Evolutionary conservation across 2,329 filamentous ascomycete species (phyloP), one percentile per base, ranked within the genome.

Genomic region (Bipolaris gigantea): DNA sequence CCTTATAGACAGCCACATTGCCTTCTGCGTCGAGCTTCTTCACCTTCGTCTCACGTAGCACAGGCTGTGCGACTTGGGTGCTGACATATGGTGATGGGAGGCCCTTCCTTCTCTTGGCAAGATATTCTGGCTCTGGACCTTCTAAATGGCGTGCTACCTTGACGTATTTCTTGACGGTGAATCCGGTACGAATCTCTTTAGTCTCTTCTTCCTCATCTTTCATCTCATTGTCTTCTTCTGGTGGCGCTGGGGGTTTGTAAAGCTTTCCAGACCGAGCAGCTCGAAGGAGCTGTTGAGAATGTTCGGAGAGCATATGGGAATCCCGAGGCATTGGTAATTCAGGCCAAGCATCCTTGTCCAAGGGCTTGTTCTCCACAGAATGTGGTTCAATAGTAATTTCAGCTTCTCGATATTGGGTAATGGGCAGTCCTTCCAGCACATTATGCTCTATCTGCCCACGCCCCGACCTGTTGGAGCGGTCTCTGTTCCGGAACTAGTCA

Each of bases 301-400:
- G 89, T 1, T 87, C 83, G 0, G 89, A 84, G 9, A 97, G 79
- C 30, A 96, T 80, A 53, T 89, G 83, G 27, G 85, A 89, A 71
- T 96, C 93, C 65, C 89, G 89, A 35, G 93, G 93, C 90, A 97
- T 93, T 40, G 90, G 87, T 16, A 91, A 82, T 69, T 96, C 92
- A 43, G 86, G 87, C 84, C 89, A 93, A 48, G 84, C 80, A 70
- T 89, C 84, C 66, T 86, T 82, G 57, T 85, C 70, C 30, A 77
- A 80, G 30, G 77, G 80, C 25, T 81, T 85, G 64, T 92, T 88
- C 58, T 85, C 79, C 34, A 84, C 81, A 9, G 82, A 78, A 11
- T 84, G 84, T 48, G 90, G 87, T 61, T 85, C 85, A 68, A 93
- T 78, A 38, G 78, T 87, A 52, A 90, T 60, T 50, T 77, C 75